Conservation (phyloP, 2,329 filamentous ascomycete species). For the Diaporthe sp. region DNA sequence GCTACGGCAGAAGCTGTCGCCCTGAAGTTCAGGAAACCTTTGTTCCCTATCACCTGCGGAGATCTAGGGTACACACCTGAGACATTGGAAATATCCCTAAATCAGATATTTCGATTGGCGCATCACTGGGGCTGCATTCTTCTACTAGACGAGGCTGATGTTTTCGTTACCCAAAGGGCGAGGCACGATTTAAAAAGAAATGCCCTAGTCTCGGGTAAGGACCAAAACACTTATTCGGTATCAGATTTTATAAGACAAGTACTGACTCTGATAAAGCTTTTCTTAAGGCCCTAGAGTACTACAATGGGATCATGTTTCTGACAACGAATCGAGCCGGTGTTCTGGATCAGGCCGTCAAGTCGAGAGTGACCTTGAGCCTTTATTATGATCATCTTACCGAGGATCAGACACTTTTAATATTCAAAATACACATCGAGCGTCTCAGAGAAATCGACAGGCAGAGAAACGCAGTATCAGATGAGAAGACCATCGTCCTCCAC, state of each 20-base stretch:
- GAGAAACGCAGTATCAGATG: slow-evolving; percentile 29
- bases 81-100: slow-evolving; percentile 42
- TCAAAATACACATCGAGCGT: slow-evolving; percentile 13
- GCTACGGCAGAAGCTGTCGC: slow-evolving; percentile 51
- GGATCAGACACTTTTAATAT: slow-evolving; percentile 31
- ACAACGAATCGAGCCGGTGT: slow-evolving; percentile 47
- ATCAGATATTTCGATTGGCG: slow-evolving; percentile 42
- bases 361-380: slow-evolving; percentile 43
- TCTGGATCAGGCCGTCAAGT: slow-evolving; percentile 41
- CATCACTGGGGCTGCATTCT: slow-evolving; percentile 52
- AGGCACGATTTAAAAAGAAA: slow-evolving; percentile 37
- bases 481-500: slow-evolving; percentile 17
- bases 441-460: slow-evolving; percentile 13
- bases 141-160: slow-evolving; percentile 52
- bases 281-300: slow-evolving; percentile 39
- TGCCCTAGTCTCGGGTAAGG: slow-evolving; percentile 42
- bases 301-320: slow-evolving; percentile 48
- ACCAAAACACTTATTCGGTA: fast-evolving
- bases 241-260: fast-evolving
- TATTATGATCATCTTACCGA: slow-evolving; percentile 41
- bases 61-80: slow-evolving; percentile 42
- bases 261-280: background rate
- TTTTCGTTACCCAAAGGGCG: slow-evolving; percentile 49
- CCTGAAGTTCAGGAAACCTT: slow-evolving; percentile 42
- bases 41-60: slow-evolving; percentile 45